Conservation (phyloP, 805 yeast genomes). For the Torulaspora microellipsoides region DNA sequence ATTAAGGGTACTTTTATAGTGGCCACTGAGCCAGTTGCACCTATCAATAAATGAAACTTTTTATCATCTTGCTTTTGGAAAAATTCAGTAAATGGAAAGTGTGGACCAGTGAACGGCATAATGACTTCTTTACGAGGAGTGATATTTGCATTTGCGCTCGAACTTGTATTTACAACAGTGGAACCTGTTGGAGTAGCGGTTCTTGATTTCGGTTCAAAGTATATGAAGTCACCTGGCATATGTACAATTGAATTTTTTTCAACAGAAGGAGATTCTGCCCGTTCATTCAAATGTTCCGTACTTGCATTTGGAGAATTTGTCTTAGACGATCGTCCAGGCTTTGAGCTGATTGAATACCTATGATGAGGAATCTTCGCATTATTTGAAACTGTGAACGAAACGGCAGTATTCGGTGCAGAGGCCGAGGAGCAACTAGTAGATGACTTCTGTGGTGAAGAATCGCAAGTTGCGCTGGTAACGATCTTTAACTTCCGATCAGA, state of each 20-base stretch:
- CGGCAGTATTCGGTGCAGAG: slow-evolving; percentile 19
- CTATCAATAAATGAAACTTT: slow-evolving; percentile 81
- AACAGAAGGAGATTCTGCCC: slow-evolving; percentile 13
- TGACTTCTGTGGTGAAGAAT: slow-evolving; percentile 9
- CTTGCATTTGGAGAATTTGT: slow-evolving; percentile 17
- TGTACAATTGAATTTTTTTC: slow-evolving; percentile 32
- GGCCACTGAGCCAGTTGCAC: slow-evolving; percentile 96
- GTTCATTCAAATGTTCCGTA: slow-evolving; percentile 2
- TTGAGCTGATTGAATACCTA: slow-evolving; percentile 54
- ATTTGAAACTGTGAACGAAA: slow-evolving; percentile 47
- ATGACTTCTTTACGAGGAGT: slow-evolving; percentile 44
- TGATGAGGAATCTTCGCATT: slow-evolving; percentile 41
- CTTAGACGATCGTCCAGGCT: slow-evolving; percentile 33
- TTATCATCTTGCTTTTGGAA: slow-evolving; percentile 71
- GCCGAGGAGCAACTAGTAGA: slow-evolving; percentile 4
- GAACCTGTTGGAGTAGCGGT: slow-evolving; percentile 2
- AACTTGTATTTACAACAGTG: not conserved
- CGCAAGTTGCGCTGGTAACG: slow-evolving; percentile 5
- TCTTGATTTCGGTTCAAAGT: slow-evolving; percentile 22
- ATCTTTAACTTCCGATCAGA: slow-evolving; percentile 5
- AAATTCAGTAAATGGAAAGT: slow-evolving; percentile 70
- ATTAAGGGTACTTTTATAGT: slow-evolving; percentile 89
- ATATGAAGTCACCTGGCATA: slow-evolving; percentile 36
- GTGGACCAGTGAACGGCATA: slow-evolving; percentile 49
- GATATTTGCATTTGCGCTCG: slow-evolving; percentile 33